Evolutionary conservation across 805 yeast species (phyloP), one percentile per base, ranked within the genome.

Genomic region (Candida silvicultrix): DNA sequence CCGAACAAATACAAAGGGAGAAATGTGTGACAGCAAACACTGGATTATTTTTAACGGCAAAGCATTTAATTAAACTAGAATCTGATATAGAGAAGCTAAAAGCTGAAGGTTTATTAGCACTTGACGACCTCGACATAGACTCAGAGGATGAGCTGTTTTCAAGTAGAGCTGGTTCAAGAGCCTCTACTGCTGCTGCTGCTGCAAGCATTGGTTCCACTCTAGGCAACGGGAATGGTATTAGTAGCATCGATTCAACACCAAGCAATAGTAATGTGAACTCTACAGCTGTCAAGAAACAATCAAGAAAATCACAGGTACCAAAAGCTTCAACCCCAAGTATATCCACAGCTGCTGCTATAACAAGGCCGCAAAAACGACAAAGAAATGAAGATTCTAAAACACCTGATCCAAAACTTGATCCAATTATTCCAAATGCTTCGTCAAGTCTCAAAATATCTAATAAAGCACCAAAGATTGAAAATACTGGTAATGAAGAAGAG

Each of bases 11-110:
- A 36, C 97, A 92, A 60, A 76, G 78, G 49, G 94, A 86, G 48
- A 92, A 94, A 66, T 77, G 84, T 42, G 67, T 83, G 12, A 64
- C 89, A 36, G 87, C 97, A 5, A 86, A 88, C 58, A 89, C 96
- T 1, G 90, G 95, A 4, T 70, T 92, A 41, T 85, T 83, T 60
- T 63, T 85, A 29, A 78, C 92, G 4, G 68, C 89, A 2, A 85
- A 85, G 58, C 96, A 92, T 62, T 69, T 89, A 49, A 71, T 72
- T 44, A 77, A 77, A 53, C 74, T 92, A 36, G 94, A 89, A 56
- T 75, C 79, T 19, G 95, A 87, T 54, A 81, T 92, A 43, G 79
- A 79, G 47, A 77, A 78, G 56, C 68, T 92, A 38, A 95, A 87
- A 55, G 73, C 77, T 42, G 96, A 88, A 45, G 97, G 95, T n/a